phyloP scores from a whole-genome alignment of 345 rosid species.

The Hypericum androsaemum region DNA sequence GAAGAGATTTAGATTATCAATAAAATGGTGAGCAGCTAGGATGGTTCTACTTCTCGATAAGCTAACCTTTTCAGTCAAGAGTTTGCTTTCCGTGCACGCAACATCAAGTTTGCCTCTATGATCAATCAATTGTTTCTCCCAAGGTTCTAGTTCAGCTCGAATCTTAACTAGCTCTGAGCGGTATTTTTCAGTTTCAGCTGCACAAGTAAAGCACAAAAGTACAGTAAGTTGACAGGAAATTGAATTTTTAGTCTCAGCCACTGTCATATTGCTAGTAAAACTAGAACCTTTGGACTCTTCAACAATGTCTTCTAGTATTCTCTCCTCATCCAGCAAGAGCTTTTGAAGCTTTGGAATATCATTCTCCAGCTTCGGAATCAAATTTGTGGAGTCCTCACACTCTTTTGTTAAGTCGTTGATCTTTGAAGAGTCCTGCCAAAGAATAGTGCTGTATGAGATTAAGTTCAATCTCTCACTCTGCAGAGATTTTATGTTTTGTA shows the following conservation, averaged over 20 bases:
- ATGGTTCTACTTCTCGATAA: too few species aligned
- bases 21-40: not conserved
- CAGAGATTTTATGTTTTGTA: constrained; percentile 11
- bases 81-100: constrained; percentile 69
- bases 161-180: constrained; percentile 69
- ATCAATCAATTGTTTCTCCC: constrained; percentile 79
- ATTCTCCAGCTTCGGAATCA: constrained; percentile 76
- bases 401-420: constrained; percentile 54
- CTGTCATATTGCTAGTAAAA: not conserved
- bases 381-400: constrained; percentile 44
- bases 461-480: constrained; percentile 6
- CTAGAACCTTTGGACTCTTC: constrained; percentile 67
- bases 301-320: constrained; percentile 55
- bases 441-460: constrained; percentile 19
- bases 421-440: constrained; percentile 65
- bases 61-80: constrained; percentile 69
- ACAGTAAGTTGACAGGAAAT: not conserved
- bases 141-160: constrained; percentile 86
- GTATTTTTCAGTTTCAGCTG: constrained; percentile 82
- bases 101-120: constrained; percentile 90
- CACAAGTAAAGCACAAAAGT: constrained; percentile 13
- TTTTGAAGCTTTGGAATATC: constrained; percentile 64
- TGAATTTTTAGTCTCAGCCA: not conserved
- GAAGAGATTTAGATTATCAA: too few species aligned
- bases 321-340: constrained; percentile 61